A percentile compares a stretch with the other conserved stretches of the same genome.
Evolutionary conservation across 1,284 basidiomycete species (phyloP).

Genomic region (Apiotrichum sp.): DNA sequence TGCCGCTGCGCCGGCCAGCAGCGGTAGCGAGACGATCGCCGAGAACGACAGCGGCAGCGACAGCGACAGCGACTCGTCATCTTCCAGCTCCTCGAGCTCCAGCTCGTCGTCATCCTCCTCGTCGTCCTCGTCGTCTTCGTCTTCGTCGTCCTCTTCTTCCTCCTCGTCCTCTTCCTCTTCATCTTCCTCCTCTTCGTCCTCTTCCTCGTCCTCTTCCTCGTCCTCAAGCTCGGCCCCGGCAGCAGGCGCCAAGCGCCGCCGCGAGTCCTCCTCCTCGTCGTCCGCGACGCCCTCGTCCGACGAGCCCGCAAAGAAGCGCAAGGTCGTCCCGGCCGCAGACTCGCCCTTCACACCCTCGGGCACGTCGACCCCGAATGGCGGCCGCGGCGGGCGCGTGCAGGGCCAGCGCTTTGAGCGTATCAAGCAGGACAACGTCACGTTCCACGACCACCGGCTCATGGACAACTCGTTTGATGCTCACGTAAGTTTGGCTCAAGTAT

Average conservation of each 20-base stretch:
- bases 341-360: constrained; percentile 16
- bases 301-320: constrained; percentile 34
- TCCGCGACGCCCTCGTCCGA: constrained; percentile 26
- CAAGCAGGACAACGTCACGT: constrained; percentile 60
- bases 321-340: constrained; percentile 14
- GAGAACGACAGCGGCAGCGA: constrained; percentile 8
- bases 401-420: constrained; percentile 71
- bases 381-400: constrained; percentile 16
- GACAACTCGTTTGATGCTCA: constrained; percentile 81
- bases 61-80: constrained; percentile 18
- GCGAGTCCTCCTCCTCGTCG: constrained; percentile 25
- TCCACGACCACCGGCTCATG: constrained; percentile 57
- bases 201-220: constrained; percentile 28
- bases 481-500: constrained; percentile 49
- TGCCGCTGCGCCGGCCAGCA: not conserved
- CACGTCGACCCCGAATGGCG: constrained; percentile 15
- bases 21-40: not conserved
- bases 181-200: constrained; percentile 28
- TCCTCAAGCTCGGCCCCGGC: constrained; percentile 17
- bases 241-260: constrained; percentile 18
- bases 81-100: constrained; percentile 4
- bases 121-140: constrained; percentile 21
- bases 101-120: constrained; percentile 24
- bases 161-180: constrained; percentile 24
- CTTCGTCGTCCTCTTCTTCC: constrained; percentile 23